Evolutionary conservation across 495 filamentous ascomycete genomes (phyloP).

Genomic region (Aspergillus panamensis): DNA sequence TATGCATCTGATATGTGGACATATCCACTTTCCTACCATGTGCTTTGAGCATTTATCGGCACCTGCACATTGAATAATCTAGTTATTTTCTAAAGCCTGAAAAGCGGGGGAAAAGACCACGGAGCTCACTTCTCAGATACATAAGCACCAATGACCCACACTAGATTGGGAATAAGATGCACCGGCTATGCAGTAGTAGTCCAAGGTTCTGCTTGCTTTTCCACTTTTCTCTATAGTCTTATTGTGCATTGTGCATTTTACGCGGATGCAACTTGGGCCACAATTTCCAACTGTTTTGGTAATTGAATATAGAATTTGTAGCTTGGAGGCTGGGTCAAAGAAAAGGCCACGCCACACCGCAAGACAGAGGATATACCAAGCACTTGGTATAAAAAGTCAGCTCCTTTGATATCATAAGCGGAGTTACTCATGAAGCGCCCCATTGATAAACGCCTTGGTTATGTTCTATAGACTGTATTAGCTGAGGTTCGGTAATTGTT

Average conservation of each 20-base stretch:
- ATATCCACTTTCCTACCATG: conserved; percentile 14
- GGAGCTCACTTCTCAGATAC: conserved; percentile 7
- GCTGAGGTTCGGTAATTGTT: too few species aligned
- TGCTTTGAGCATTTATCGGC: conserved; percentile 15
- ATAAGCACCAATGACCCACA: conserved; percentile 1
- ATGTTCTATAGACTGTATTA: background rate
- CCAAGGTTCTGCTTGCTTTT: background rate
- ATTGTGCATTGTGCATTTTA: background rate
- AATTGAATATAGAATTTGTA: background rate
- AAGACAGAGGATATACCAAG: background rate
- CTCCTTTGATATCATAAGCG: conserved; percentile 2
- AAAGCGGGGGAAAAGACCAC: conserved; percentile 15
- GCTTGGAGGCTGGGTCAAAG: background rate
- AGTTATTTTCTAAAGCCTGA: conserved; percentile 19
- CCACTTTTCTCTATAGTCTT: background rate
- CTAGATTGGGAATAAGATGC: conserved; percentile 1
- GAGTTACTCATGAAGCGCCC: background rate
- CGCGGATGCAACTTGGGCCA: background rate
- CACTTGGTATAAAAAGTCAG: background rate
- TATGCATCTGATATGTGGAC: conserved; percentile 21
- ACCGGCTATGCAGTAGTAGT: conserved; percentile 10
- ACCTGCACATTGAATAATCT: conserved; percentile 23
- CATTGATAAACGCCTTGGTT: background rate
- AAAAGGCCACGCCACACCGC: conserved; percentile 8
- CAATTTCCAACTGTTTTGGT: background rate